phyloP scores from a whole-genome alignment of 495 filamentous ascomycete species.

The Penicillium lividum region DNA sequence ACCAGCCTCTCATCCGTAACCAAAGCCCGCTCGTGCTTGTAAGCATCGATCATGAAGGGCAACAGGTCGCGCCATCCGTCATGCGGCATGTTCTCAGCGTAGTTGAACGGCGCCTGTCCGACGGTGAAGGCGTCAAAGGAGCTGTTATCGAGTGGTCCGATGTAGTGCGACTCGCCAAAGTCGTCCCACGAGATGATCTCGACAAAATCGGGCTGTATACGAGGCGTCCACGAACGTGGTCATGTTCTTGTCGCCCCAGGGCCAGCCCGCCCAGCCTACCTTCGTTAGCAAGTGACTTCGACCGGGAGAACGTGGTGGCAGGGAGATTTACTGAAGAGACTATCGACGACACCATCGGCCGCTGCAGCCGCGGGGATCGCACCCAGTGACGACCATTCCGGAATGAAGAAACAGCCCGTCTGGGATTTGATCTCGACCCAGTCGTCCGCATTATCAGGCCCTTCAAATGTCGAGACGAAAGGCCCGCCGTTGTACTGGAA shows the following conservation, averaged over 20 bases:
- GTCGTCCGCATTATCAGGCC: neutral
- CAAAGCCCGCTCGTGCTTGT: neutral
- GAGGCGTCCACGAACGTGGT: no score
- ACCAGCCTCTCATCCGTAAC: neutral
- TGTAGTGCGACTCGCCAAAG: constrained; percentile 75
- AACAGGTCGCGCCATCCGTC: neutral
- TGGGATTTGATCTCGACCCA: neutral
- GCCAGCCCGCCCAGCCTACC: no score
- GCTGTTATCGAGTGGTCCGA: constrained; percentile 50
- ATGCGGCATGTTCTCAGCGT: neutral
- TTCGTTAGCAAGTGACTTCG: no score
- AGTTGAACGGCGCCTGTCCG: neutral
- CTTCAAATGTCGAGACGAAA: neutral
- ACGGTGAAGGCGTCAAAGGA: neutral
- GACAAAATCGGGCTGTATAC: constrained; percentile 68
- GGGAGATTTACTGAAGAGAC: neutral
- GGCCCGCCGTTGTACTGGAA: neutral
- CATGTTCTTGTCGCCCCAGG: no score
- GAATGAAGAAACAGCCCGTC: neutral
- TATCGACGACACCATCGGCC: neutral
- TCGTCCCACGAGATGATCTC: constrained; percentile 68
- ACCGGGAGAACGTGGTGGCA: no score
- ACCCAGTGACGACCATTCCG: neutral
- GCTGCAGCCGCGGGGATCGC: neutral
- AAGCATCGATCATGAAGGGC: neutral